Conservation (phyloP, 176 grass and related monocot genomes). For the Carex kokanica region DNA sequence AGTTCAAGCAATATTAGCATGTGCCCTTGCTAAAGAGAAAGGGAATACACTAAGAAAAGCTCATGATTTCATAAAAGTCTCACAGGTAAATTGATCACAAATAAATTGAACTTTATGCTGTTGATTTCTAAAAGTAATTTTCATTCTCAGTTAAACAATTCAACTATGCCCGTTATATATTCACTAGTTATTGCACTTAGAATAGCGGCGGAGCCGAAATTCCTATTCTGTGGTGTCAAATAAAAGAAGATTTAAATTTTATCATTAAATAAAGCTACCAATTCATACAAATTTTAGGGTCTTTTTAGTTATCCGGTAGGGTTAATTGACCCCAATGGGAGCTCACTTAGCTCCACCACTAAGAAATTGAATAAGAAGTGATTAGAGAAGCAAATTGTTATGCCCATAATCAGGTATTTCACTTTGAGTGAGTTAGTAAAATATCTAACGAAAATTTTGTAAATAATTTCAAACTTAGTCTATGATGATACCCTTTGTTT, state of each 20-base stretch:
- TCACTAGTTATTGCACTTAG: background rate
- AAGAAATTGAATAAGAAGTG: background rate
- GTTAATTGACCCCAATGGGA: too few species aligned
- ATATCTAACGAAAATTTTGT: background rate
- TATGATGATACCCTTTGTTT: background rate
- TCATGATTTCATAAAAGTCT: constrained; percentile 57
- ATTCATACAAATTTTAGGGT: too few species aligned
- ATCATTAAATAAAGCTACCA: too few species aligned
- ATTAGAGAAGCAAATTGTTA: background rate
- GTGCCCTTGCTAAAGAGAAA: constrained; percentile 41
- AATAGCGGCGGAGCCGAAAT: too few species aligned
- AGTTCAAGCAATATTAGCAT: constrained; percentile 65
- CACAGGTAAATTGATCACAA: constrained; percentile 41
- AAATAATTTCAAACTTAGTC: background rate
- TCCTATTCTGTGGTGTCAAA: too few species aligned
- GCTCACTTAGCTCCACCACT: background rate
- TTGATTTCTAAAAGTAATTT: background rate
- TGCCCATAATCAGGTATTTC: background rate
- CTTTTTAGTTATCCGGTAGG: too few species aligned
- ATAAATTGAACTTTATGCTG: background rate
- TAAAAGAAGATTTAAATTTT: too few species aligned
- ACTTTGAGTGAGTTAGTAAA: background rate
- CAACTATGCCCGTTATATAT: background rate
- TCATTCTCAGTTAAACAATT: background rate
- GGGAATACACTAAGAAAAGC: constrained; percentile 53